Evolutionary conservation across 2,329 filamentous ascomycete genomes (phyloP).

Genomic region (Fusarium proliferatum): DNA sequence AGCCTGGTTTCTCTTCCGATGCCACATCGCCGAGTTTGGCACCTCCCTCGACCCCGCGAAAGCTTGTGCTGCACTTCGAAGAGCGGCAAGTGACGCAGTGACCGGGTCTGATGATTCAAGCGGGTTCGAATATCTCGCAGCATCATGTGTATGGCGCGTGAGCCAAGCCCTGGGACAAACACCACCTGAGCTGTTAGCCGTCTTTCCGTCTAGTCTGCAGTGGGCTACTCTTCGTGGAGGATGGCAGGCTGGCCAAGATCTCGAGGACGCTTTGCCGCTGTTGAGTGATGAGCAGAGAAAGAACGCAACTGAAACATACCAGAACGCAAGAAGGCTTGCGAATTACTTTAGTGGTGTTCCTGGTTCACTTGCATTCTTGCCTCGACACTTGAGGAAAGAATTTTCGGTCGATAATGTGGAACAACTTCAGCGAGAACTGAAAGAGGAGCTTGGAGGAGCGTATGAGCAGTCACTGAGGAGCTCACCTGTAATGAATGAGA

Average conservation of each 20-base stretch:
- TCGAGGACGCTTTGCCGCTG: not conserved
- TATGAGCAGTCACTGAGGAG: not conserved
- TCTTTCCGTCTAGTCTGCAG: not conserved
- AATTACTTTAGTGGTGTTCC: not conserved
- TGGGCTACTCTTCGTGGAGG: not conserved
- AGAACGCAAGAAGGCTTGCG: not conserved
- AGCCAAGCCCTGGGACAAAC: not conserved
- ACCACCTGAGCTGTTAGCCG: not conserved
- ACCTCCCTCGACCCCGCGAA: not conserved
- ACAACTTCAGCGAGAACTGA: not conserved
- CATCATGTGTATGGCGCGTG: not conserved
- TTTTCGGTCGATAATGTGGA: not conserved
- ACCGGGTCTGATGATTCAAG: not conserved
- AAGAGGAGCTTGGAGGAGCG: not conserved
- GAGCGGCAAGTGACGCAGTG: not conserved
- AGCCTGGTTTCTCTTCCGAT: not conserved
- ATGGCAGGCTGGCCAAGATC: not conserved
- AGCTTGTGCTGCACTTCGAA: not conserved
- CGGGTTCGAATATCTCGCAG: not conserved
- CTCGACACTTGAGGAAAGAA: not conserved
- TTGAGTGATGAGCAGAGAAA: not conserved
- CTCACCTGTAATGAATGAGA: rapidly evolving
- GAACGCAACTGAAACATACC: not conserved
- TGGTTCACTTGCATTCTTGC: not conserved
- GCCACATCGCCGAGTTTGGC: not conserved